A percentile compares a stretch with the other conserved stretches of the same genome.
phyloP scores from a whole-genome alignment of 495 filamentous ascomycete genomes.

The Penicillium bovifimosum region DNA sequence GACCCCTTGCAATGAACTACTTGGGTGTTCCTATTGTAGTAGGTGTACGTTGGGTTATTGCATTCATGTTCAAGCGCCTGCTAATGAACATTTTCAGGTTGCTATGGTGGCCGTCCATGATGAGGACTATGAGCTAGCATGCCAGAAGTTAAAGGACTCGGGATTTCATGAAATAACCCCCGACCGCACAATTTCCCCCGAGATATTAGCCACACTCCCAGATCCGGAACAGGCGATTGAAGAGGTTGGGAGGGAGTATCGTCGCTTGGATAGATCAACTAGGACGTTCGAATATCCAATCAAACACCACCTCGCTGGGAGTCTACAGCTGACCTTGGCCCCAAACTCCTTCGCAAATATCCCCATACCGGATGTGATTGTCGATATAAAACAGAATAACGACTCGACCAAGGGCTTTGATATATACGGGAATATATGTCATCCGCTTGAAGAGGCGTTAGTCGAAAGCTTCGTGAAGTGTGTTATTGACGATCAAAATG shows the following conservation, averaged over 20 bases:
- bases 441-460: conserved; percentile 15
- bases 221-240: neutral
- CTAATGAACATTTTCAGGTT: neutral
- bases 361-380: neutral
- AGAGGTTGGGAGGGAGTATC: neutral
- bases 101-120: neutral
- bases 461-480: conserved; percentile 20
- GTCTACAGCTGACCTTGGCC: neutral
- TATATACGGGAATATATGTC: conserved; percentile 13
- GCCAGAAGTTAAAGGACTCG: neutral
- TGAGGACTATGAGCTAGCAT: neutral
- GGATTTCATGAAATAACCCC: neutral
- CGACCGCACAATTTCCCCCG: neutral
- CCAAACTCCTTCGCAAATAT: neutral
- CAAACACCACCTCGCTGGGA: neutral
- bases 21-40: neutral
- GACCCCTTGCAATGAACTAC: neutral
- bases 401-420: conserved; percentile 8
- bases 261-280: neutral
- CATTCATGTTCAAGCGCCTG: neutral
- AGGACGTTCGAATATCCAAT: neutral
- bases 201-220: neutral
- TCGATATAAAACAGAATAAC: neutral
- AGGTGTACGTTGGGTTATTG: neutral
- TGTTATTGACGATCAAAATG: conserved; percentile 10